Evolutionary conservation across 2,329 filamentous ascomycete species (phyloP).

Genomic region (Clonostachys byssicola): DNA sequence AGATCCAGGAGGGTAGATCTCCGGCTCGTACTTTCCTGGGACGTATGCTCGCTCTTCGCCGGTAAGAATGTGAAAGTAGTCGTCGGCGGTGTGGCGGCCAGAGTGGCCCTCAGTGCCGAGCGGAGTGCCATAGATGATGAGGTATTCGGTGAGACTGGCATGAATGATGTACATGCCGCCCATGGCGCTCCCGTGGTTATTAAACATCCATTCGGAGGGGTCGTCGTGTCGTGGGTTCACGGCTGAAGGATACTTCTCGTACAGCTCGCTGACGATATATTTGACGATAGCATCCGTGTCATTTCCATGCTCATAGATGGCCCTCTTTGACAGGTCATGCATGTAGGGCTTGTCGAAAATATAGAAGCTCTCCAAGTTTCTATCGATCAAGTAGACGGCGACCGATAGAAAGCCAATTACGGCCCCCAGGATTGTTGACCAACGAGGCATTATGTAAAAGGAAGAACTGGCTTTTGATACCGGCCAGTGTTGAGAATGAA

Average conservation of each 20-base stretch:
- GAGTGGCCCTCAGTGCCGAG: constrained; percentile 85
- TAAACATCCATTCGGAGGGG: constrained; percentile 83
- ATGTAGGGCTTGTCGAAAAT: constrained; percentile 69
- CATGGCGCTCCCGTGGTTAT: constrained; percentile 90
- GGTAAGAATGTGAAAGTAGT: constrained; percentile 88
- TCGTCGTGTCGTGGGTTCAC: constrained; percentile 44
- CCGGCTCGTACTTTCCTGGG: constrained; percentile 61
- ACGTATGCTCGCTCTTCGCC: constrained; percentile 76
- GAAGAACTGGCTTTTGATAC: no score
- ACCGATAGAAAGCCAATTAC: constrained; percentile 50
- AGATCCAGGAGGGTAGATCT: constrained; percentile 65
- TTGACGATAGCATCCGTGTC: constrained; percentile 66
- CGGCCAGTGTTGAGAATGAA: no score
- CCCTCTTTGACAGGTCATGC: constrained; percentile 62
- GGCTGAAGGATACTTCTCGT: constrained; percentile 42
- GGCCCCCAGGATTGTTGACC: constrained; percentile 43
- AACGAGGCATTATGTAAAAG: no score
- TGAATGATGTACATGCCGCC: constrained; percentile 89
- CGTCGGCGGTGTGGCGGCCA: constrained; percentile 85
- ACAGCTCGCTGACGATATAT: constrained; percentile 67
- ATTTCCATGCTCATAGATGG: constrained; percentile 67
- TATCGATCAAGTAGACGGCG: constrained; percentile 51
- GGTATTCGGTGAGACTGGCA: constrained; percentile 83
- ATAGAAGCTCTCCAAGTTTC: constrained; percentile 63
- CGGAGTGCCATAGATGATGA: constrained; percentile 83